phyloP scores from a whole-genome alignment of 352 stramenopile species.

The Phytophthora citrophthora region DNA sequence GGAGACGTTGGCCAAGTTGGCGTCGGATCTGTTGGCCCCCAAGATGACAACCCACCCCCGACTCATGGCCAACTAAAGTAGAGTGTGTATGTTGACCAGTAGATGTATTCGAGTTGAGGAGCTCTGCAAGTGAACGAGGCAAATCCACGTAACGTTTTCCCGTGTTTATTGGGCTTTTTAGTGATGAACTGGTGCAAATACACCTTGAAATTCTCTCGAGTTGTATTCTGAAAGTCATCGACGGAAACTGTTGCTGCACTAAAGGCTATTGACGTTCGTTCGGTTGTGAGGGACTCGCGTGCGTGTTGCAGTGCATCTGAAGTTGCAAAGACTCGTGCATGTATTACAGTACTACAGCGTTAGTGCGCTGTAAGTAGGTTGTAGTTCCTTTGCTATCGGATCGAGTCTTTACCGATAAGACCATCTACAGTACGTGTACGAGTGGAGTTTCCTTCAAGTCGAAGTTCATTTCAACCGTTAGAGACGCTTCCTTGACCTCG shows the following conservation, averaged over 20 bases:
- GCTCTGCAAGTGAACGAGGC: slow-evolving; percentile 12
- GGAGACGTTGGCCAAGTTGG: slow-evolving; percentile 60
- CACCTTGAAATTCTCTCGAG: too few relatives aligned
- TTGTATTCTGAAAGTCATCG: too few relatives aligned
- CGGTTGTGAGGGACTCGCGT: slow-evolving; percentile 24
- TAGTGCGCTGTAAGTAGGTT: too few relatives aligned
- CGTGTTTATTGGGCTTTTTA: background rate
- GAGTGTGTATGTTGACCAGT: background rate
- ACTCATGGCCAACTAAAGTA: slow-evolving; percentile 23
- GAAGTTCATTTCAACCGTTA: too few relatives aligned
- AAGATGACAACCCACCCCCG: slow-evolving; percentile 16
- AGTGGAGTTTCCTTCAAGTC: background rate
- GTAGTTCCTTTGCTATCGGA: slow-evolving; percentile 2
- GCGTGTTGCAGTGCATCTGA: background rate
- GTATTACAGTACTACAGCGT: too few relatives aligned
- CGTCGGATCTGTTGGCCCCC: slow-evolving; percentile 41
- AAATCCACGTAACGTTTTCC: slow-evolving; percentile 22
- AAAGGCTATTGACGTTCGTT: background rate
- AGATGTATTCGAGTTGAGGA: slow-evolving; percentile 2
- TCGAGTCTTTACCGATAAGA: slow-evolving; percentile 13
- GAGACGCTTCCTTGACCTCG: background rate
- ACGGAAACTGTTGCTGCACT: too few relatives aligned
- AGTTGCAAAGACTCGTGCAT: slow-evolving; percentile 1
- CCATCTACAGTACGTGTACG: background rate
- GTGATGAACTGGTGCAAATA: background rate